Conservation (phyloP, 441 rosid species). For the Eruca vesicaria region DNA sequence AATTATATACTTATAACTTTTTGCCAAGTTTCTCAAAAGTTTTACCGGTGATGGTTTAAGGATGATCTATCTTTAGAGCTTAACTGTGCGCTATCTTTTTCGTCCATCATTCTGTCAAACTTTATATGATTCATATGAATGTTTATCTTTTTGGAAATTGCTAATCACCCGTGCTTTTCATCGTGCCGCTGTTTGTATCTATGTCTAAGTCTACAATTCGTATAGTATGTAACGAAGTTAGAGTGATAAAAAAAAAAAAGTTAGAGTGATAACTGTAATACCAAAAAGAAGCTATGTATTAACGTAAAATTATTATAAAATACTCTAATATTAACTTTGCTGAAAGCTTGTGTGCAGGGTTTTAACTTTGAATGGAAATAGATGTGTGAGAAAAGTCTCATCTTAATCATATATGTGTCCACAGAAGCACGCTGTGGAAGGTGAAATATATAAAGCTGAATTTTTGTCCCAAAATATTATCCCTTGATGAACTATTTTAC, state of each 20-base stretch:
- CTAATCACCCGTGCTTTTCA: conserved; percentile 17
- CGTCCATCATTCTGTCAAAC: conserved; percentile 45
- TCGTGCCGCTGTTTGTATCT: conserved; percentile 16
- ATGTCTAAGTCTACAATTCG: conserved; percentile 18
- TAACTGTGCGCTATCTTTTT: conserved; percentile 22
- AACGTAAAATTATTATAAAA: not conserved
- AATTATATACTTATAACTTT: not conserved
- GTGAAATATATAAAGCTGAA: not conserved
- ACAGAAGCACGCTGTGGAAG: conserved; percentile 35
- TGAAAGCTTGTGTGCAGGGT: conserved; percentile 10
- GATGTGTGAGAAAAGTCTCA: conserved; percentile 12
- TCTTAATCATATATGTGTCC: conserved; percentile 25
- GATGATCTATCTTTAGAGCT: conserved; percentile 1
- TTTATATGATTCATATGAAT: conserved; percentile 10
- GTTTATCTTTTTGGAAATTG: conserved; percentile 2
- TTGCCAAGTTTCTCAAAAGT: not conserved
- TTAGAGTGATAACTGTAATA: not conserved
- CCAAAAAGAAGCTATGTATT: conserved; percentile 10
- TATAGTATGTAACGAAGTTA: not conserved
- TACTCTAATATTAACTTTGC: not conserved
- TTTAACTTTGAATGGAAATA: conserved; percentile 13
- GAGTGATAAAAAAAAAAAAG: not conserved
- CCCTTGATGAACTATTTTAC: conserved; percentile 14
- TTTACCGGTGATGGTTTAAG: not conserved
- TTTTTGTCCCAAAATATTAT: conserved; percentile 1